Evolutionary conservation across 192 early-diverging fungal genomes (phyloP), one percentile per base, ranked within the genome.

Genomic region (Gaertneriomyces sp.): DNA sequence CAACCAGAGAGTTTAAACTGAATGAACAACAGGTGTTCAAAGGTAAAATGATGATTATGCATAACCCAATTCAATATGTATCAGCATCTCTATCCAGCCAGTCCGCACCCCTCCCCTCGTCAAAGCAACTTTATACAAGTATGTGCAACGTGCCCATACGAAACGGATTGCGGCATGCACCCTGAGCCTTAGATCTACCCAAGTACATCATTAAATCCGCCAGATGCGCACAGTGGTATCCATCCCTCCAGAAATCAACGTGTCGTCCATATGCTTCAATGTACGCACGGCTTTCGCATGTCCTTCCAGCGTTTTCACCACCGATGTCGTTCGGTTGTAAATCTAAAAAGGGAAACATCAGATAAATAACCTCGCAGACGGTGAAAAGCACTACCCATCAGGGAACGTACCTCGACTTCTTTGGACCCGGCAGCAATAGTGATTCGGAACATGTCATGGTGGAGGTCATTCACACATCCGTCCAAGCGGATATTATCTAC

Each of bases 191-290:
- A 33, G 25, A 33, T 33, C 25, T 33, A 33, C 25, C 25, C 25
- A 33, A 33, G 25, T 33, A 33, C 25, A 33, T 33, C n/a, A 57
- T 49, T 49, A 69, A 9, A 74, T 51, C 3, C 63, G 72, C 76
- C 76, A 77, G 6, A 77, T 16, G 25, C 58, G 66, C 17, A 70
- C 55, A 14, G 69, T 68, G 8, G 58, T 60, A 51, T 78, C 76
- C 76, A 78, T 72, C 38, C 63, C 76, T 33, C 69, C 76, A 9
- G 58, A 60, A 25, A 78, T 64, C 16, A 78, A 66, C 8, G 68
- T 66, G 40, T 64, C 66, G 16, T 63, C 68, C 53, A 65, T 52
- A 53, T 61, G 63, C 67, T 54, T 45, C 57, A 71, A 40, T 10
- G 55, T 5, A 9, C 73, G 69, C 9, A 75, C 66, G 9, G 64